phyloP scores from a whole-genome alignment of 768 basidiomycete genomes.

The Clitopilus hobsonii region DNA sequence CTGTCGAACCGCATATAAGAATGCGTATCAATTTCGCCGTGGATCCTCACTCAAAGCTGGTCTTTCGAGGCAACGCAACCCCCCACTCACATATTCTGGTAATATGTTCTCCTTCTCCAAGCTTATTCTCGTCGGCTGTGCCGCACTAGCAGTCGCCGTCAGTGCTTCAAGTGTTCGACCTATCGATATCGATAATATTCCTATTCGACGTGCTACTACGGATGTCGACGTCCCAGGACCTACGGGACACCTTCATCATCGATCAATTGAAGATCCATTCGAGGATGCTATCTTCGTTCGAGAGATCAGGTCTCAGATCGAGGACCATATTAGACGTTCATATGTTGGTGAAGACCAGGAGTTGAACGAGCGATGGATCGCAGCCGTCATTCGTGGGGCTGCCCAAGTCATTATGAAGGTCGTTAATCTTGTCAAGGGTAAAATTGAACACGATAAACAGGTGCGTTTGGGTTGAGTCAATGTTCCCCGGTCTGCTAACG shows the following conservation, averaged over 20 bases:
- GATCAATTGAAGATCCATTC: not conserved
- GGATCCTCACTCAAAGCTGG: not conserved
- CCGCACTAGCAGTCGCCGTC: not conserved
- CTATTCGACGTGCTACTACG: not conserved
- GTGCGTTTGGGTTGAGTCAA: not conserved
- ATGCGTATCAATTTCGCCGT: not conserved
- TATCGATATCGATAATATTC: not conserved
- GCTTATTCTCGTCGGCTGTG: not conserved
- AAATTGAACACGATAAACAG: not conserved
- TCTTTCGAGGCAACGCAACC: not conserved
- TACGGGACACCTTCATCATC: not conserved
- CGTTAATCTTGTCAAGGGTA: constrained; percentile 1
- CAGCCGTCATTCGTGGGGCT: not conserved
- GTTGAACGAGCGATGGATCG: not conserved
- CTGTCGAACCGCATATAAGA: not conserved
- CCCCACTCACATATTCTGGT: not conserved
- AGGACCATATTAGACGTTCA: not conserved
- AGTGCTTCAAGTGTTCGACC: not conserved
- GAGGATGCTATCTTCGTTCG: not conserved
- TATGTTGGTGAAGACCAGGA: not conserved
- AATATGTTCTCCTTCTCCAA: constrained; percentile 1
- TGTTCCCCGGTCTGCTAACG: not conserved
- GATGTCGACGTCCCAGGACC: not conserved
- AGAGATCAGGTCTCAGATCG: not conserved
- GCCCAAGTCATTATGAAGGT: not conserved